Percentiles rank a stretch among this genome's conserved stretches.
Evolutionary conservation across 2,329 filamentous ascomycete genomes (phyloP).

Genomic region (Malbranchea zuffiana): DNA sequence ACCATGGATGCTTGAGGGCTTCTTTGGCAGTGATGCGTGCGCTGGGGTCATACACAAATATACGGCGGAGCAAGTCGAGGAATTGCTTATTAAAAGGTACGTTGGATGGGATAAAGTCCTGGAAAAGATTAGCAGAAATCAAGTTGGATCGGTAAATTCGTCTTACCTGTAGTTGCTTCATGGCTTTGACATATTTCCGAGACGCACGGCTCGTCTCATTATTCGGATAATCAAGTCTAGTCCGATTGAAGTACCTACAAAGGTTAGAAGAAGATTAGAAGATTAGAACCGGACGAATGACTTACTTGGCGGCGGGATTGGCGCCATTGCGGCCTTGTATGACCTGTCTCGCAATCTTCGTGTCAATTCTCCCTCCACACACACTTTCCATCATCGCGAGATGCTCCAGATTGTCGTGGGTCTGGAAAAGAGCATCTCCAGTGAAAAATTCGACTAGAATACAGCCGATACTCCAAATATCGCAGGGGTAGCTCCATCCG

Average conservation of each 20-base stretch:
- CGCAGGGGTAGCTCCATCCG: slow-evolving; percentile 57
- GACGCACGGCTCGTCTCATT: slow-evolving; percentile 52
- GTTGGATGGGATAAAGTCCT: slow-evolving; percentile 53
- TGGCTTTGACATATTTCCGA: slow-evolving; percentile 56
- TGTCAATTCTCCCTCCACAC: slow-evolving; percentile 46
- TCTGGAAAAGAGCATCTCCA: slow-evolving; percentile 57
- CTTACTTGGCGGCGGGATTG: slow-evolving; percentile 48
- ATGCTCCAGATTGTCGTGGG: slow-evolving; percentile 57
- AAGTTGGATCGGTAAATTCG: not conserved
- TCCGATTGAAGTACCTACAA: slow-evolving; percentile 44
- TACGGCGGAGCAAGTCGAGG: slow-evolving; percentile 50
- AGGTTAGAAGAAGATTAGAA: slow-evolving; percentile 25
- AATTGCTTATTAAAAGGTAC: slow-evolving; percentile 52
- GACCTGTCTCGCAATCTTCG: slow-evolving; percentile 44
- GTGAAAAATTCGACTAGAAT: slow-evolving; percentile 60
- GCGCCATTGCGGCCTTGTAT: slow-evolving; percentile 38
- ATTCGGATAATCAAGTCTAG: slow-evolving; percentile 53
- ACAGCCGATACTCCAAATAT: slow-evolving; percentile 60
- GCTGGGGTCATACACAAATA: slow-evolving; percentile 58
- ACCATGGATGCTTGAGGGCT: slow-evolving; percentile 56
- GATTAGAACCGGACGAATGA: not conserved
- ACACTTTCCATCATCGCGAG: slow-evolving; percentile 60
- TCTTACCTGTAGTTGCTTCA: slow-evolving; percentile 51
- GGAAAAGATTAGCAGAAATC: slow-evolving; percentile 17
- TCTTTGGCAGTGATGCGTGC: slow-evolving; percentile 54